These are phyloP conservation scores for Mortierella sp. DNA, from an alignment of 371 early-diverging fungal species.

Conservation along the genomic window DNA sequence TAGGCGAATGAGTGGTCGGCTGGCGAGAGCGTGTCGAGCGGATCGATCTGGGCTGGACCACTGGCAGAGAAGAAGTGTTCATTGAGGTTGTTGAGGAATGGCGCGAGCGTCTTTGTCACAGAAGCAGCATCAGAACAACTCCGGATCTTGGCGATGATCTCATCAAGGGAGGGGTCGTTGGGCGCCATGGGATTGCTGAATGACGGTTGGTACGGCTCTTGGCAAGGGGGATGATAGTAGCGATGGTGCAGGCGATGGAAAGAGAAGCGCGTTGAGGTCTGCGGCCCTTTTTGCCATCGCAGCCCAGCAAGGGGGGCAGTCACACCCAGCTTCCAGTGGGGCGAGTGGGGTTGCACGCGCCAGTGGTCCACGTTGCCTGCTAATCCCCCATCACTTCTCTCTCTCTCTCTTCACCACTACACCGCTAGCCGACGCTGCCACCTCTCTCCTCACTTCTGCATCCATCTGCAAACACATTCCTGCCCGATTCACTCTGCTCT, in stretches of 20 bases:
- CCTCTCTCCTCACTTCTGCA: neutral
- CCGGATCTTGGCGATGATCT: slow-evolving; percentile 56
- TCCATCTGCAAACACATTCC: neutral
- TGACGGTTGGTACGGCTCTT: too few species aligned
- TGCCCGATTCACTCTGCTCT: neutral
- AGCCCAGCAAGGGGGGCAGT: too few species aligned
- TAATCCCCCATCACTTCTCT: too few species aligned
- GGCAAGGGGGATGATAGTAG: too few species aligned
- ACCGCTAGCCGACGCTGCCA: too few species aligned
- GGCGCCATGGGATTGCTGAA: slow-evolving; percentile 30
- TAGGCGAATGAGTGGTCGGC: slow-evolving; percentile 64
- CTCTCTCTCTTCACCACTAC: too few species aligned
- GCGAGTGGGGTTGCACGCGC: too few species aligned
- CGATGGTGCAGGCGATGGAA: neutral
- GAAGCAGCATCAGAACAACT: slow-evolving; percentile 25
- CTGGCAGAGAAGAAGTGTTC: slow-evolving; percentile 49
- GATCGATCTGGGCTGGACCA: slow-evolving; percentile 61
- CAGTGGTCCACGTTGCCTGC: too few species aligned
- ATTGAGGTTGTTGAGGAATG: slow-evolving; percentile 53
- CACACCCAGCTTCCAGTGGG: too few species aligned
- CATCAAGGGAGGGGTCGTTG: slow-evolving; percentile 54
- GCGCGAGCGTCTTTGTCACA: slow-evolving; percentile 30
- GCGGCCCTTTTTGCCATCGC: too few species aligned
- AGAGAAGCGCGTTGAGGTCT: neutral
- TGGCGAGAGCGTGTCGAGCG: slow-evolving; percentile 68